A percentile compares a stretch with the other conserved stretches of the same genome.
Evolutionary conservation across 176 grass and related monocot species (phyloP).

Genomic region (Pontederia crassipes): DNA sequence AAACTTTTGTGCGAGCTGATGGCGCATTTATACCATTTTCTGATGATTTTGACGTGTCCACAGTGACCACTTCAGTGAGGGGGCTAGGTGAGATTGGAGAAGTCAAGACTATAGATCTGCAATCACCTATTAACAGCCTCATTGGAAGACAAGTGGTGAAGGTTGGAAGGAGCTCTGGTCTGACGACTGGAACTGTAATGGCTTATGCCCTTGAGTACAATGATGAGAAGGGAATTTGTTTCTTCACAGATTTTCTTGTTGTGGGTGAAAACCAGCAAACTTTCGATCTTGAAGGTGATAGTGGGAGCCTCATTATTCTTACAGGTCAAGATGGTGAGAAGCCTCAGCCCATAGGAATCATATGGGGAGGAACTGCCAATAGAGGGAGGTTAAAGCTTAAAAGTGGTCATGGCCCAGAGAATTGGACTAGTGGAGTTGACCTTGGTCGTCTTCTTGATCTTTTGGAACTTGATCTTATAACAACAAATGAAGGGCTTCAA

Average conservation of each 20-base stretch:
- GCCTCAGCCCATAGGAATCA: constrained; percentile 80
- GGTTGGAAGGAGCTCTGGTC: constrained; percentile 87
- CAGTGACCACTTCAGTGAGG: constrained; percentile 65
- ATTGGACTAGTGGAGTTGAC: constrained; percentile 93
- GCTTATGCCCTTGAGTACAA: constrained; percentile 96
- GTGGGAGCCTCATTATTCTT: constrained; percentile 81
- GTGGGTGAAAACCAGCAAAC: constrained; percentile 89
- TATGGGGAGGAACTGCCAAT: constrained; percentile 92
- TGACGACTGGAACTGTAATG: constrained; percentile 78
- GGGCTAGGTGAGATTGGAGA: constrained; percentile 72
- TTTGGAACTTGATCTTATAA: constrained; percentile 87
- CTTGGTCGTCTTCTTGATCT: constrained; percentile 85
- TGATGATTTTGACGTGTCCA: constrained; percentile 72
- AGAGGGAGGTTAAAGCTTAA: constrained; percentile 85
- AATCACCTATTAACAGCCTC: constrained; percentile 64
- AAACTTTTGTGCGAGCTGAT: constrained; percentile 96
- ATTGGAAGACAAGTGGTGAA: constrained; percentile 82
- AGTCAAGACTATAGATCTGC: constrained; percentile 78
- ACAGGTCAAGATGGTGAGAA: constrained; percentile 57
- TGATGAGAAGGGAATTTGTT: constrained; percentile 93
- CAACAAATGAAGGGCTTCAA: constrained; percentile 53
- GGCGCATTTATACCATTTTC: constrained; percentile 93
- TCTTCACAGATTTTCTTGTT: constrained; percentile 93
- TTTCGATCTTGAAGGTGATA: constrained; percentile 95
- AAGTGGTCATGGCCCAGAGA: constrained; percentile 71